Evolutionary conservation across 2,329 filamentous ascomycete genomes (phyloP), one percentile per base, ranked within the genome.

Genomic region (Endothia cerciana): DNA sequence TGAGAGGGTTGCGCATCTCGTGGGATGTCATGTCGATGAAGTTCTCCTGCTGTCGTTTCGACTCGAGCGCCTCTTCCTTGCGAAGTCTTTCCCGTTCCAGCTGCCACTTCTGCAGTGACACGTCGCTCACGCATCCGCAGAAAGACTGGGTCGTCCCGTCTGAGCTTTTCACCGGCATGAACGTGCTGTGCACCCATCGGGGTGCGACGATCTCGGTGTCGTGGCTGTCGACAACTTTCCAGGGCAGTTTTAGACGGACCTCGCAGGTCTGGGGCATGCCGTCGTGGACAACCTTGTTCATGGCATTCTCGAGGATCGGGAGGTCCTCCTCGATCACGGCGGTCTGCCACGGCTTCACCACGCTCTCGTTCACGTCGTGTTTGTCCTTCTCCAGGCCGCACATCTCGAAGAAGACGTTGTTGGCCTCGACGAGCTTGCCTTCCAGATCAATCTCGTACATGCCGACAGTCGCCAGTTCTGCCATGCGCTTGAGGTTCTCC

Each of bases 21-120:
- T 91, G 89, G 17, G 86, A 87, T 1, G 85, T 86, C 80, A 92
- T 92, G 75, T 93, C 91, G 72, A 94, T 92, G 71, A 93, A 93
- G 69, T 91, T 91, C 71, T 94, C 90, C 73, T 94, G 92, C 73
- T 91, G 89, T 5, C 89, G 79, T 71, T 85, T 86, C 38, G 83
- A 82, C 72, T 87, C 84, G 33, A 87, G 81, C 1, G 85, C 85
- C 65, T 87, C 83, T 53, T 84, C 82, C 73, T 82, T 85, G 60
- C 78, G 79, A 70, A 78, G 74, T 62, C 78, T 81, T 70, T 83
- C 83, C 60, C 78, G 78, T 68, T 81, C 83, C n/a, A 81, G 75
- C 73, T 83, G 83, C 80, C 78, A 84, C 66, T 80, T 83, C 67
- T 81, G 83, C 69, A 79, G 72, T 10, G 78, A 85, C 11, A 83